Conservation (phyloP, 1,284 basidiomycete species). For the Leucoagaricus sp. region DNA sequence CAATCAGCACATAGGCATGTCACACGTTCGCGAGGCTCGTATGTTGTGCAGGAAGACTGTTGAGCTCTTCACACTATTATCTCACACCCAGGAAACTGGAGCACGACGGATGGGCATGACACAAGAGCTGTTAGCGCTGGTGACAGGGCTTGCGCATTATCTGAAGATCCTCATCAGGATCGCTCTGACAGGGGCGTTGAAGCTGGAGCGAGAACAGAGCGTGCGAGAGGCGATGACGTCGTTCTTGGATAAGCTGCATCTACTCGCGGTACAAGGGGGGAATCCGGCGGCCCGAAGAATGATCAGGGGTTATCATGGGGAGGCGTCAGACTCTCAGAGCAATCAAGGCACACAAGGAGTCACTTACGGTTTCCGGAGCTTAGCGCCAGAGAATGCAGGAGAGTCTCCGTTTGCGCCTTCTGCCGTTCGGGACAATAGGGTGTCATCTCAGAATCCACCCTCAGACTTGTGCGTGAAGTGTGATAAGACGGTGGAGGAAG, state of each 20-base stretch:
- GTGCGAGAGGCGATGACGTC: slow-evolving; percentile 83
- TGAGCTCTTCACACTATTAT: slow-evolving; percentile 95
- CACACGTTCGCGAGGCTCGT: slow-evolving; percentile 96
- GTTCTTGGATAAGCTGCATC: slow-evolving; percentile 91
- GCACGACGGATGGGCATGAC: slow-evolving; percentile 93
- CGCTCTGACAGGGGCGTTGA: slow-evolving; percentile 93
- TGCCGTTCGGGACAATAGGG: slow-evolving; percentile 33
- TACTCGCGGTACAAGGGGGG: slow-evolving; percentile 86
- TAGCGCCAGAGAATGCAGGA: slow-evolving; percentile 86
- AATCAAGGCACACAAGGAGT: slow-evolving; percentile 79
- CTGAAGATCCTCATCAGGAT: slow-evolving; percentile 99
- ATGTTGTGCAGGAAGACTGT: slow-evolving; percentile 99
- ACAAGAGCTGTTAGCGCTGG: slow-evolving; percentile 95
- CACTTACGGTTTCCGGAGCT: slow-evolving; percentile 86
- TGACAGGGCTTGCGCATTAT: slow-evolving; percentile 98
- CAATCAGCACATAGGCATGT: slow-evolving; percentile 73
- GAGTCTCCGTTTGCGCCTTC: slow-evolving; percentile 73
- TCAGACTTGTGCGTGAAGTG: slow-evolving; percentile 93
- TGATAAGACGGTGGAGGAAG: slow-evolving; percentile 92
- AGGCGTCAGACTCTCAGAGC: slow-evolving; percentile 44
- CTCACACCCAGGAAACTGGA: slow-evolving; percentile 94
- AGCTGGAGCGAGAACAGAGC: slow-evolving; percentile 89
- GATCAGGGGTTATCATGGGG: slow-evolving; percentile 68
- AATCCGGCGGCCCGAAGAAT: slow-evolving; percentile 76
- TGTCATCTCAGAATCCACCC: slow-evolving; percentile 64